Percentiles rank a stretch among this genome's conserved stretches.
Conservation (phyloP, 495 filamentous ascomycete genomes). For the Penicillium canariense region DNA sequence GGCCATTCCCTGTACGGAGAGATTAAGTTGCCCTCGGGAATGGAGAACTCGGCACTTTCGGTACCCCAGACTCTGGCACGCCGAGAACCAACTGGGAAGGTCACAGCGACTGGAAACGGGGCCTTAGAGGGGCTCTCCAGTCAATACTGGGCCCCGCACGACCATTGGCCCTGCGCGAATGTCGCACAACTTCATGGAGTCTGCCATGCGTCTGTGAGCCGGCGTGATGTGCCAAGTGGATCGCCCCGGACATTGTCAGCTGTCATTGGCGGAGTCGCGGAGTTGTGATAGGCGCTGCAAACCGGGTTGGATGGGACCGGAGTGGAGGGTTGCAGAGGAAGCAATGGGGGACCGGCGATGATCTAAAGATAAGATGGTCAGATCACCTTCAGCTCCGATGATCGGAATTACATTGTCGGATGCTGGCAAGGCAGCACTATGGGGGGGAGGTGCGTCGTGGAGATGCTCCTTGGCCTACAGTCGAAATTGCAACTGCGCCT, state of each 20-base stretch:
- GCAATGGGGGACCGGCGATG: background rate
- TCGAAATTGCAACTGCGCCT: background rate
- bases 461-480: conserved; percentile 20
- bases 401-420: conserved; percentile 1
- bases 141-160: conserved; percentile 2
- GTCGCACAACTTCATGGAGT: background rate
- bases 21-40: conserved; percentile 33
- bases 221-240: conserved; percentile 17
- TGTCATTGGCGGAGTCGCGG: conserved; percentile 20
- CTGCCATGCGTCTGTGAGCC: background rate
- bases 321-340: background rate
- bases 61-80: conserved; percentile 19
- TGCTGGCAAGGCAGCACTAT: background rate
- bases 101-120: conserved; percentile 11
- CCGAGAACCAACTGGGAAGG: conserved; percentile 4
- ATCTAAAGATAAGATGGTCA: background rate
- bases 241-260: conserved; percentile 14
- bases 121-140: background rate
- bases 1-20: conserved; percentile 1
- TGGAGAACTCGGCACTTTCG: conserved; percentile 17
- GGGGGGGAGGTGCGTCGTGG: background rate
- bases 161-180: conserved; percentile 12
- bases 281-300: conserved; percentile 9
- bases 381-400: conserved; percentile 2
- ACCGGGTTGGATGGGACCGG: background rate